Base-by-base conservation (phyloP, 2,329 filamentous ascomycete genomes). In the Microsporum audouinii region DNA sequence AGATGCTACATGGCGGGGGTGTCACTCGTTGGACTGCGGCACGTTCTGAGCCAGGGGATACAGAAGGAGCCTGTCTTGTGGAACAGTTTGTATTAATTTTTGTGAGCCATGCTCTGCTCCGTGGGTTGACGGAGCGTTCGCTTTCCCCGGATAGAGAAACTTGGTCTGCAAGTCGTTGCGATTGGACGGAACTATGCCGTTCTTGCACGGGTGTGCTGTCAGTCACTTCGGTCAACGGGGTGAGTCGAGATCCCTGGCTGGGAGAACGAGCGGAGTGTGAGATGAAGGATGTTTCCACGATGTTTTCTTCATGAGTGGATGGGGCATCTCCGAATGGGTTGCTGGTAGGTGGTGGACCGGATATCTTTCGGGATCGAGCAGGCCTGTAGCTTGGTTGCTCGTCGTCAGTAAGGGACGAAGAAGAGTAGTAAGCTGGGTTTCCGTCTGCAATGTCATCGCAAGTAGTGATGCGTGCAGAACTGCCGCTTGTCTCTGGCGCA, bases 11-110 rank as follows among this genome's bases (percentile, higher is more conserved):
- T n/a, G 71, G 67, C n/a, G 71, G 70, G 38, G 66, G 64, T 51
- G 68, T 64, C 60, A 77, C 66, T 45, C 75, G 72, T 62, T 77
- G 75, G 56, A 77, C 75, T 36, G 70, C 72, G 29, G 74, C 74
- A 43, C 75, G 73, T 59, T 77, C 73, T 27, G 65, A 67, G 14
- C 62, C 66, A 5, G 67, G 61, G n/a, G 69, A 68, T 38, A 65
- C 61, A 41, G 66, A 66, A 38, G 63, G 60, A 38, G 57, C 55
- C 65, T 66, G 63, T 59, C 66, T 64, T 55, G 68, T 63, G 60
- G 65, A 66, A 31, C 63, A 34, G 71, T 61, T 29, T 66, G 59
- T 62, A 69, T 66, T 27, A 67, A 59, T 38, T 61, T 59, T 62
- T n/a, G 49, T 39, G 51, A 49, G 51, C 23, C 34, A 49, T n/a